Evolutionary conservation across 352 stramenopile species (phyloP), one percentile per base, ranked within the genome.

Genomic region (Pythium utonaiense): DNA sequence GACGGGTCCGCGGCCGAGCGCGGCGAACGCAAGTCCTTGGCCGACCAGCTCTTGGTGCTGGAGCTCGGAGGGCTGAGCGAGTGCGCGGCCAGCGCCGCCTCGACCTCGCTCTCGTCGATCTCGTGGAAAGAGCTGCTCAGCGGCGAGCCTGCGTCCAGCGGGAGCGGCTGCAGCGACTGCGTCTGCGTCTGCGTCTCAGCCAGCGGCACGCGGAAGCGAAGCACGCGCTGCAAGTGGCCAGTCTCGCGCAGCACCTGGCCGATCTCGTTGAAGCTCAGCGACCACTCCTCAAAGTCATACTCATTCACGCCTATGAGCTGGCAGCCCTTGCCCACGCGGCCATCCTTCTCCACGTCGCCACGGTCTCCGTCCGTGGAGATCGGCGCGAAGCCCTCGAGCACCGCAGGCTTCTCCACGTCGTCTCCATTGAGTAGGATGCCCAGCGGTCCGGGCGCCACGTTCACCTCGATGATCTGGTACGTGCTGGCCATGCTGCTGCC

Each of bases 381-480:
- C 8, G 77, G 70, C 31, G 74, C 77, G 25, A 93, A 93, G 45
- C 77, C 76, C 21, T 89, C 80, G 38, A 93, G 78, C 53, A 89
- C n/a, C 14, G 78, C 70, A 3, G 70, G 70, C 16, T 30, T 44
- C 31, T 71, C 45, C 4, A 47, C 41, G 31, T 63, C 66, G 19
- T 66, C 74, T 54, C 69, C 71, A 49, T 91, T 79, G 24, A 93
- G 74, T 41, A 93, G 34, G 57, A 93, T 85, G 36, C 80, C 83
- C 12, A 93, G 67, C 21, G 83, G 77, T 9, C 82, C 82, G 13
- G 78, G 74, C 17, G 74, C 66, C 56, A 89, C 77, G 2, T 42
- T 27, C 19, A 93, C 66, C 19, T 83, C 69, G 34, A 85, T 64
- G 54, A 83, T 38, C 13, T 60, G 27, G 59, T 7, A 64, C 51